Evolutionary conservation across 2,329 filamentous ascomycete genomes (phyloP).

Genomic region (Fusarium tricinctum): DNA sequence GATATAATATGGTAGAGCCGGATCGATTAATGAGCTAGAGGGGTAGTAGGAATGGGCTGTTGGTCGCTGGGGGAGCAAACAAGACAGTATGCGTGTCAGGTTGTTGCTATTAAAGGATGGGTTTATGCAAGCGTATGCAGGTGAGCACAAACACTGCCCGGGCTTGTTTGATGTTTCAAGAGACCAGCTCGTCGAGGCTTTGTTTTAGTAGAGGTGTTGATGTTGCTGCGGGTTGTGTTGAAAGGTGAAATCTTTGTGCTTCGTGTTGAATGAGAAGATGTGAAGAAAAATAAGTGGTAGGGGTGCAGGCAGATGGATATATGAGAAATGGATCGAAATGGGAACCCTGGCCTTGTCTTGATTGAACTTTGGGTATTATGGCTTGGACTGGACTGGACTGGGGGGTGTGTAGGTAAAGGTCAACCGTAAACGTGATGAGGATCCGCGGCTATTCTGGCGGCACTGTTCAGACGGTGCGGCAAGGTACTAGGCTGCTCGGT

Average conservation of each 20-base stretch:
- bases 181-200: constrained; percentile 39
- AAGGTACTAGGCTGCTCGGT: neutral
- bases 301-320: constrained; percentile 33
- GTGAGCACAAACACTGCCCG: constrained; percentile 33
- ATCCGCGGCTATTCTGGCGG: constrained; percentile 45
- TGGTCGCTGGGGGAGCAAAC: constrained; percentile 27
- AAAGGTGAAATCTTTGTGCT: neutral
- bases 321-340: constrained; percentile 29
- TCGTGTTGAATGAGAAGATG: constrained; percentile 1
- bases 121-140: constrained; percentile 27
- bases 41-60: constrained; percentile 18
- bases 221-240: neutral
- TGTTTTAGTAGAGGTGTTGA: constrained; percentile 6
- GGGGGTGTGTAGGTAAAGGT: constrained; percentile 15
- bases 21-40: constrained; percentile 25
- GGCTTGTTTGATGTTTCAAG: constrained; percentile 32
- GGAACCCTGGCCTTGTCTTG: constrained; percentile 29
- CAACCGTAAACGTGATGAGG: constrained; percentile 37
- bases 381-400: too few species aligned
- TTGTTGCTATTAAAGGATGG: constrained; percentile 35
- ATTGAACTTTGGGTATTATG: neutral
- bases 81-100: constrained; percentile 40
- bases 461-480: constrained; percentile 7
- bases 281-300: constrained; percentile 26
- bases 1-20: constrained; percentile 10